phyloP scores from a whole-genome alignment of 192 early-diverging fungal species.

The Powellomyces hirtus region DNA sequence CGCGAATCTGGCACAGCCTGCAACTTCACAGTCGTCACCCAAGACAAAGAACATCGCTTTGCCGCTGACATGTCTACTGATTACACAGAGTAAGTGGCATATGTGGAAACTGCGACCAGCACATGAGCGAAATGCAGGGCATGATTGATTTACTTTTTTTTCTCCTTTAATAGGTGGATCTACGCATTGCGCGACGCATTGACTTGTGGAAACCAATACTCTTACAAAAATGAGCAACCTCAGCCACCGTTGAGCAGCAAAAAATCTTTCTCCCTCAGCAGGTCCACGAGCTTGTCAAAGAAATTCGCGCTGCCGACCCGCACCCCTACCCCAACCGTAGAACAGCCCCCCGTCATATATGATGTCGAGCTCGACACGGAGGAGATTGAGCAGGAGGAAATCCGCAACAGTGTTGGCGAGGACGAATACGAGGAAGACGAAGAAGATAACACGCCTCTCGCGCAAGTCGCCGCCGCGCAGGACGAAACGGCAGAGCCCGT shows the following conservation, averaged over 20 bases:
- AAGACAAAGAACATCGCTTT: slow-evolving; percentile 31
- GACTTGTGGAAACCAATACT: not conserved
- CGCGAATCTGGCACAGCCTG: slow-evolving; percentile 24
- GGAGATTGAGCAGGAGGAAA: not conserved
- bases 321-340: not conserved
- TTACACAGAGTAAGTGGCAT: slow-evolving; percentile 34
- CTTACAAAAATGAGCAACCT: not conserved
- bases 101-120: too few relatives aligned
- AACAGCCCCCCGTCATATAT: not conserved
- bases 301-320: not conserved
- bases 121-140: too few relatives aligned
- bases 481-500: not conserved
- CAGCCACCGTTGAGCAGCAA: too few relatives aligned
- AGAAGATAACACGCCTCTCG: not conserved
- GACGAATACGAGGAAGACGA: not conserved
- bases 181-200: slow-evolving; percentile 7
- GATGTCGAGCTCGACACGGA: not conserved
- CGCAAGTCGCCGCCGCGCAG: not conserved
- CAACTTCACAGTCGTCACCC: slow-evolving; percentile 22
- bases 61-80: slow-evolving; percentile 29
- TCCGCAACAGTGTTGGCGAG: not conserved
- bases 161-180: slow-evolving; percentile 7
- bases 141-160: too few relatives aligned
- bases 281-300: not conserved
- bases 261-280: not conserved